A percentile compares a stretch with the other conserved stretches of the same genome.
phyloP scores from a whole-genome alignment of 108 stramenopile species.

The Fragilaria radians region DNA sequence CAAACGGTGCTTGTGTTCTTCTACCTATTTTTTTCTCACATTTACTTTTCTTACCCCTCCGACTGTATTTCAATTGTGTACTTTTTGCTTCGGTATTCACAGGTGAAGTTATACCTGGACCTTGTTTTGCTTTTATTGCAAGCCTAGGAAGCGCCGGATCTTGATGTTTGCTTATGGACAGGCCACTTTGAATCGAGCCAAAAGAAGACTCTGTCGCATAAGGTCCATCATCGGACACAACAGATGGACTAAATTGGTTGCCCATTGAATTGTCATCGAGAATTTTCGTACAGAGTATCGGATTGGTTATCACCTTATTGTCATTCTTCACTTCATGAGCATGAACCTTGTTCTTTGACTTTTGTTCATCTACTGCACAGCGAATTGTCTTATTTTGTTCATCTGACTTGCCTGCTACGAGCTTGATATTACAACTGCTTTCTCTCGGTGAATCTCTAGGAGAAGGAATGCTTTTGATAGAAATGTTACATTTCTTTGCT shows the following conservation, averaged over 20 bases:
- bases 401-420: not conserved
- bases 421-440: not conserved
- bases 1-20: not conserved
- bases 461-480: not conserved
- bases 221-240: not conserved
- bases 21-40: not conserved
- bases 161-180: not conserved
- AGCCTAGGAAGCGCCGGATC: not conserved
- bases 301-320: not conserved
- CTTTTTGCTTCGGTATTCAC: not conserved
- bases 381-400: not conserved
- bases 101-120: not conserved
- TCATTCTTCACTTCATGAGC: slow-evolving; percentile 1
- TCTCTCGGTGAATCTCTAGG: not conserved
- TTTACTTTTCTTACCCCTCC: not conserved
- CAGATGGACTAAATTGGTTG: not conserved
- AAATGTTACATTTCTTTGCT: not conserved
- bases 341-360: not conserved
- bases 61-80: no score
- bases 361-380: not conserved
- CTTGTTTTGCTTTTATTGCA: not conserved
- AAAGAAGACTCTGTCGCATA: not conserved
- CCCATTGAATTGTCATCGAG: not conserved
- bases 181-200: not conserved
- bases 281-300: no score